These are phyloP conservation scores for Abrus precatorius DNA, from an alignment of 306 rosid species.

Conservation along the genomic window DNA sequence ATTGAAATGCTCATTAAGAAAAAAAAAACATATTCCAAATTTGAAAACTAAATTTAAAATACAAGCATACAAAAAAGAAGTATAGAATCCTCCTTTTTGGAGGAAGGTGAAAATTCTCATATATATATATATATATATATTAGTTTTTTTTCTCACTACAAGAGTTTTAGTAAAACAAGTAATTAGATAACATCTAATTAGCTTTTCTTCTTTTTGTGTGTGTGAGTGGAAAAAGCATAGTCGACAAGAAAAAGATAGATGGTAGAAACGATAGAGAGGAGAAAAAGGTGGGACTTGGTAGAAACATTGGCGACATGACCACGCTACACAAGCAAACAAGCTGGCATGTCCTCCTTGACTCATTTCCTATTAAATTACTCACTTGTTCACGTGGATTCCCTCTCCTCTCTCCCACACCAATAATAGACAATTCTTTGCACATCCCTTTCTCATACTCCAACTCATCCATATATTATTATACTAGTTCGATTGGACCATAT, in stretches of 20 bases:
- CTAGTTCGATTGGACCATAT: constrained; percentile 49
- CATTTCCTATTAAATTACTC: constrained; percentile 47
- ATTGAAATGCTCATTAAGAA: no score
- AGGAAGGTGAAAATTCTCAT: no score
- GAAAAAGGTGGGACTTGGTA: constrained; percentile 43
- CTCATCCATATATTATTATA: constrained; percentile 49
- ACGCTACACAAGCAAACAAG: constrained; percentile 59
- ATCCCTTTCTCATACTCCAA: constrained; percentile 60
- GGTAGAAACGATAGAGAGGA: constrained; percentile 24
- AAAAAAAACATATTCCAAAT: no score
- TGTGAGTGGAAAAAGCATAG: background rate
- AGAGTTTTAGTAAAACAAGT: constrained; percentile 30
- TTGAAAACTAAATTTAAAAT: no score
- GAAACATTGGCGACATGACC: constrained; percentile 57
- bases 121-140: no score
- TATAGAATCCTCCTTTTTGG: no score
- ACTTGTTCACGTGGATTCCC: constrained; percentile 72
- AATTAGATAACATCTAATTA: constrained; percentile 1
- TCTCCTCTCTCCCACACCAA: constrained; percentile 45
- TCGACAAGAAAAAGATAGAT: background rate
- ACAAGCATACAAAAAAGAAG: no score
- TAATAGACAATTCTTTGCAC: constrained; percentile 50
- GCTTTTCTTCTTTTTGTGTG: background rate
- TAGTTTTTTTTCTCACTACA: background rate
- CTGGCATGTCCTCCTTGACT: constrained; percentile 70